phyloP scores from a whole-genome alignment of 306 rosid species.

The Aeschynomene evenia region DNA sequence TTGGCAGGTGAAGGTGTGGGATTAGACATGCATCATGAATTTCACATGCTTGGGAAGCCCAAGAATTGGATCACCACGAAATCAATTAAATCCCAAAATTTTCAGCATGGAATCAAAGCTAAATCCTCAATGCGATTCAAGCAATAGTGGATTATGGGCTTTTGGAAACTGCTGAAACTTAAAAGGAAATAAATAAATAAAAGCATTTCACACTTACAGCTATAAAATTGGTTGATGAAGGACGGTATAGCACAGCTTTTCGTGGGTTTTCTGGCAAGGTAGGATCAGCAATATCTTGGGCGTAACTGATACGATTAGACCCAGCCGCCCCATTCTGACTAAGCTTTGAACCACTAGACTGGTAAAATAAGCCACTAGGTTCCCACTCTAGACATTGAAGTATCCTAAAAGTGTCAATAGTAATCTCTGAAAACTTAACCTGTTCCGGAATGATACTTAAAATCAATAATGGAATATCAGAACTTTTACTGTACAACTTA shows the following conservation, averaged over 20 bases:
- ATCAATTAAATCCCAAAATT: slow-evolving; percentile 12
- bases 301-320: slow-evolving; percentile 57
- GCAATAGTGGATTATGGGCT: neutral
- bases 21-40: neutral
- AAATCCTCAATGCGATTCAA: neutral
- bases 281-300: slow-evolving; percentile 88
- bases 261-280: slow-evolving; percentile 89
- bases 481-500: slow-evolving; percentile 3
- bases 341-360: slow-evolving; percentile 52
- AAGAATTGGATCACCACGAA: neutral
- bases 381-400: slow-evolving; percentile 99
- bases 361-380: slow-evolving; percentile 88
- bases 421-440: slow-evolving; percentile 91
- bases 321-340: slow-evolving; percentile 68
- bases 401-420: slow-evolving; percentile 94
- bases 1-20: no score
- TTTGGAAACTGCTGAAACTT: slow-evolving; percentile 17
- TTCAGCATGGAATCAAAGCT: neutral
- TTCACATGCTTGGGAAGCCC: neutral
- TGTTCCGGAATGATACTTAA: slow-evolving; percentile 37
- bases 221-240: slow-evolving; percentile 78
- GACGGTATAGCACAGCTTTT: slow-evolving; percentile 80
- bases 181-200: neutral
- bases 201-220: slow-evolving; percentile 75
- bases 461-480: slow-evolving; percentile 21